Base-by-base conservation (phyloP, 306 rosid genomes). In the Parietaria judaica region DNA sequence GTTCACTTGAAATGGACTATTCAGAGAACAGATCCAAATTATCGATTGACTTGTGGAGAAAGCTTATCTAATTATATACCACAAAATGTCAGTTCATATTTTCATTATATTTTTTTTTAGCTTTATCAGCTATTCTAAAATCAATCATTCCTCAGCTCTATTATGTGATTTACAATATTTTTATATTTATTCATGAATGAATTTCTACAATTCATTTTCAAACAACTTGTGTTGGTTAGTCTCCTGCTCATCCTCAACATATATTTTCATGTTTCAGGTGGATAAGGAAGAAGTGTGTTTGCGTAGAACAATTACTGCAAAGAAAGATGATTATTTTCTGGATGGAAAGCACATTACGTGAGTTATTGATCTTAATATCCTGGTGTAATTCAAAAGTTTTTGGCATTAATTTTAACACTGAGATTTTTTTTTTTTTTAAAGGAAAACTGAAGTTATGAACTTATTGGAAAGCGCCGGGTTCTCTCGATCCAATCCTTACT, bases 401-500 rank as follows among this genome's bases (percentile, higher is more conserved):
- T 45, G 37, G 13, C 56, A 31, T 54, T 41, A 39, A 35, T 56
- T 60, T 63, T 51, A 56, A 56, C 63, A 56, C 57, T 47, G 61
- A 52, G 72, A 62, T 78, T 71, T 78, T 23, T 0, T 23, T 1
- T 23, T 23, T 23, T 0, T 23, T 23, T 23, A 0, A 23, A 92
- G 99, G 68, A 92, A 92, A 82, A 82, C 96, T 0, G 99, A 92
- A 80, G 99, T 92, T 61, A 92, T 92, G 99, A 92, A 88, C 83
- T 86, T 92, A 73, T 72, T 92, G 74, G 99, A 92, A 81, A 92
- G 99, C 83, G 99, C 96, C 68, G 99, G 99, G 68, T 92, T 92
- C 79, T 92, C 99, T 72, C 95, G 94, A 64, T 92, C 99, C 73
- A 92, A 92, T 78, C 99, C 99, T 72, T 92, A 92, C 80, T 92